phyloP scores from a whole-genome alignment of 108 stramenopile genomes.

The Craspedostauros australis region DNA sequence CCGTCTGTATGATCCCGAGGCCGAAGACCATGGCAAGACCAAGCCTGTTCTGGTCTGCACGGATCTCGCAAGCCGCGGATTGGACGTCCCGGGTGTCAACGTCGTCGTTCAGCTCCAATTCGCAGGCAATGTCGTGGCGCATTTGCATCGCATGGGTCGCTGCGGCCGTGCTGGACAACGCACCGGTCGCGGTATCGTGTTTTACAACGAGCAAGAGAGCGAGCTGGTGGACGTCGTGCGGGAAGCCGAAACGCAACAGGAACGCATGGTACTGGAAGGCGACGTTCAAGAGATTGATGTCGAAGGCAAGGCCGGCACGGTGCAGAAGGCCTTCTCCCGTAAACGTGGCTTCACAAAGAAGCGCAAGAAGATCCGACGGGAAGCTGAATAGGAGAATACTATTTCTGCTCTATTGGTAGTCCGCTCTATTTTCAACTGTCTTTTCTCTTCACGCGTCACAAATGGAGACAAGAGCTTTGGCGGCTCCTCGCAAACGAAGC shows the following conservation, averaged over 20 bases:
- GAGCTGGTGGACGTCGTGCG: constrained; percentile 68
- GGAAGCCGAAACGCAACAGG: constrained; percentile 74
- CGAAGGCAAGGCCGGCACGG: constrained; percentile 43
- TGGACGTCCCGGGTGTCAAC: constrained; percentile 95
- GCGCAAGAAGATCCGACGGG: constrained; percentile 61
- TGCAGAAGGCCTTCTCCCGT: constrained; percentile 76
- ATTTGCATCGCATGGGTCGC: constrained; percentile 98
- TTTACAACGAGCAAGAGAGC: constrained; percentile 66
- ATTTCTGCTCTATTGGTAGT: no score
- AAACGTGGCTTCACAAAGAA: constrained; percentile 86
- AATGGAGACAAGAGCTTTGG: no score
- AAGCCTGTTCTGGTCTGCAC: constrained; percentile 90
- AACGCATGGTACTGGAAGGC: constrained; percentile 57
- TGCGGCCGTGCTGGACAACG: constrained; percentile 94
- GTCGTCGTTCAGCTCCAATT: constrained; percentile 96
- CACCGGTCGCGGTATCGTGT: constrained; percentile 88
- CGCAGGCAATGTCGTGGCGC: constrained; percentile 90
- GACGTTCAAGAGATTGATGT: constrained; percentile 44
- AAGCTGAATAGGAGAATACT: no score
- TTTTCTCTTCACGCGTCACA: no score
- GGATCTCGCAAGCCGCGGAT: constrained; percentile 92
- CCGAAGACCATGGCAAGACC: constrained; percentile 11
- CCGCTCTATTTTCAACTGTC: no score
- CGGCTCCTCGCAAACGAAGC: no score
- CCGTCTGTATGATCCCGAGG: constrained; percentile 40